Conservation (phyloP, 371 early-diverging fungal genomes). For the Basidiobolus meristosporus region DNA sequence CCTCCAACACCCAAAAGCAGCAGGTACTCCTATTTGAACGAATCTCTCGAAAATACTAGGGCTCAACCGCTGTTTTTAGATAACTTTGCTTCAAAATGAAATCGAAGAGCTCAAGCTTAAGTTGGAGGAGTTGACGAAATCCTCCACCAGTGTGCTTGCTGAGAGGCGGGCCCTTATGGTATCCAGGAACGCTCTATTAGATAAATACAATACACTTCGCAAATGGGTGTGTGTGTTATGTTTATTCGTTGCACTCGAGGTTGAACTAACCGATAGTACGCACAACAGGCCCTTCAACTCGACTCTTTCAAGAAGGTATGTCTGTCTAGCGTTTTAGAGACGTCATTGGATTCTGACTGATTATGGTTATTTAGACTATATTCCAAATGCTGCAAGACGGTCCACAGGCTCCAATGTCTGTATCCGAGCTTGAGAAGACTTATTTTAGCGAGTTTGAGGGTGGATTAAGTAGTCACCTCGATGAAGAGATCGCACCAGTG, state of each 20-base stretch:
- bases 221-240: not conserved
- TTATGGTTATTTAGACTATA: no score
- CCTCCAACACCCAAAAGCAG: not conserved
- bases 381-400: no score
- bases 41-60: no score
- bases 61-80: slow-evolving; percentile 1
- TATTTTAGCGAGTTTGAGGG: no score
- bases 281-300: not conserved
- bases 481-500: no score
- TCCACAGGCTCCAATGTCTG: no score
- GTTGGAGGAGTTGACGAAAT: not conserved
- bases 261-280: not conserved
- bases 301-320: not conserved
- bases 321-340: no score
- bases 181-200: not conserved
- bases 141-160: not conserved
- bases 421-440: no score
- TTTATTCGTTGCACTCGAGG: not conserved
- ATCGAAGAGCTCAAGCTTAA: not conserved
- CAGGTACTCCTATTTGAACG: not conserved
- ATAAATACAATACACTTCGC: not conserved
- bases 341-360: no score
- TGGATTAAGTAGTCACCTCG: no score
- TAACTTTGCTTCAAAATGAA: not conserved
- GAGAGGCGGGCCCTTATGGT: not conserved